phyloP scores from a whole-genome alignment of 306 rosid genomes.

The Lathyrus sativus region DNA sequence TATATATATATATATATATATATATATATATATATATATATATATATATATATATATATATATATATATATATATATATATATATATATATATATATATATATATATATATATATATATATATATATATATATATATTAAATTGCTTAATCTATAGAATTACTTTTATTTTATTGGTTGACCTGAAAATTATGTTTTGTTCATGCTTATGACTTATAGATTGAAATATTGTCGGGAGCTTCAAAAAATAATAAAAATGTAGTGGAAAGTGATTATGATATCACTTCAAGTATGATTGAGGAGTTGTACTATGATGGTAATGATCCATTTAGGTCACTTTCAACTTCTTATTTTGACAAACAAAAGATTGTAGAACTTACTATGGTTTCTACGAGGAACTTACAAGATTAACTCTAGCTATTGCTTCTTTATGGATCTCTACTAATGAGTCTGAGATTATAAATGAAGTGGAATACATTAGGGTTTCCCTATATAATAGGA shows the following conservation, averaged over 20 bases:
- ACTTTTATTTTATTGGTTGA: background rate
- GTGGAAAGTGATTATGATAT: background rate
- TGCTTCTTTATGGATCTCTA: constrained; percentile 64
- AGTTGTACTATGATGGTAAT: too few species aligned
- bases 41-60: too few species aligned
- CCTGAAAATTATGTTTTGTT: background rate
- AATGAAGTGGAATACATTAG: constrained; percentile 68
- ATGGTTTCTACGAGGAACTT: constrained; percentile 74
- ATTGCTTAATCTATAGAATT: background rate
- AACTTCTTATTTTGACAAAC: constrained; percentile 61
- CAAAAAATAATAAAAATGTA: constrained; percentile 55
- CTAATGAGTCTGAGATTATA: constrained; percentile 43
- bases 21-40: too few species aligned
- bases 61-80: too few species aligned
- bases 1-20: too few species aligned
- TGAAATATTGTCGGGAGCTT: constrained; percentile 52
- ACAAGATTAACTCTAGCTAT: constrained; percentile 56
- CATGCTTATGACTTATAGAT: constrained; percentile 44
- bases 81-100: too few species aligned
- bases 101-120: too few species aligned
- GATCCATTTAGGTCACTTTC: constrained; percentile 19
- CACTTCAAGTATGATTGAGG: too few species aligned
- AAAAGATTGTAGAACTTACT: constrained; percentile 62
- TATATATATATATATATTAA: constrained; percentile 18
- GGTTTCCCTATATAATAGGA: constrained; percentile 65